Percentiles rank a stretch among this genome's conserved stretches.
phyloP scores from a whole-genome alignment of 345 rosid genomes.

The Boechera stricta region DNA sequence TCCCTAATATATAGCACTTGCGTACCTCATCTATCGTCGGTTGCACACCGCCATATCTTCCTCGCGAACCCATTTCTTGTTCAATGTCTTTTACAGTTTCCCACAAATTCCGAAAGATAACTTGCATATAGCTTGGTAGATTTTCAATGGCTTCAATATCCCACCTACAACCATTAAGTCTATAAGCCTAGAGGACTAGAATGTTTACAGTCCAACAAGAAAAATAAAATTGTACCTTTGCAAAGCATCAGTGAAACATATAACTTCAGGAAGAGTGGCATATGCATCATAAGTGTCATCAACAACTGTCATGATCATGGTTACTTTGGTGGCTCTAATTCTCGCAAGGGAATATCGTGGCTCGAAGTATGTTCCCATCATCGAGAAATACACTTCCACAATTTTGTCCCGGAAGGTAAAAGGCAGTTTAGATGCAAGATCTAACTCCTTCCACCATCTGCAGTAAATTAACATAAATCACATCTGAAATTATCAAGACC shows the following conservation, averaged over 20 bases:
- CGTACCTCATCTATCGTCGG: not conserved
- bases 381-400: not conserved
- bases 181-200: not conserved
- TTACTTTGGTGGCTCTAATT: slow-evolving; percentile 1
- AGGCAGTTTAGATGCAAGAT: slow-evolving; percentile 9
- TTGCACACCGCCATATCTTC: not conserved
- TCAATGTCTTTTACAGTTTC: not conserved
- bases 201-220: not conserved
- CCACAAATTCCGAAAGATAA: not conserved
- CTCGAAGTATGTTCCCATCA: not conserved
- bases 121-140: slow-evolving; percentile 19
- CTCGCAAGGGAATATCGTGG: slow-evolving; percentile 25
- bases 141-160: not conserved
- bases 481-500: not conserved
- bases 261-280: slow-evolving; percentile 30
- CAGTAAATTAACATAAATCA: not conserved
- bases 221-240: not conserved
- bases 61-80: not conserved
- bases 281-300: slow-evolving; percentile 27
- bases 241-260: slow-evolving; percentile 4
- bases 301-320: slow-evolving; percentile 2
- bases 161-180: not conserved
- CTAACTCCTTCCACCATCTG: slow-evolving; percentile 31
- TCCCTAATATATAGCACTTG: not conserved
- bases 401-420: not conserved